These are phyloP conservation scores for Trichosporon sp. DNA, from an alignment of 1,284 basidiomycete genomes.

Conservation along the genomic window DNA sequence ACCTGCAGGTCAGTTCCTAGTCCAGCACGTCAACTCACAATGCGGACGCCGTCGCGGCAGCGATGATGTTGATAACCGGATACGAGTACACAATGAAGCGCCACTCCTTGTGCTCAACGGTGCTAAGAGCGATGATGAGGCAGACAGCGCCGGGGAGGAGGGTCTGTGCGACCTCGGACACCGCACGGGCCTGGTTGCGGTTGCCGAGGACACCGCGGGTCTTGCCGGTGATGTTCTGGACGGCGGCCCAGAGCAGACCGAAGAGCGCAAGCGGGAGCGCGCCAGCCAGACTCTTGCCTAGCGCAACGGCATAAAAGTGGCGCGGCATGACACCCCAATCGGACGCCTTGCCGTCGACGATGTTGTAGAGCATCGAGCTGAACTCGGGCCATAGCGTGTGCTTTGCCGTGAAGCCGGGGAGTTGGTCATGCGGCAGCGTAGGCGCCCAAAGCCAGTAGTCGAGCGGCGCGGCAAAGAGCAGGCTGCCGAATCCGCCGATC, in stretches of 20 bases:
- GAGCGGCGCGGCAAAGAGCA: conserved; percentile 66
- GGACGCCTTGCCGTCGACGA: conserved; percentile 78
- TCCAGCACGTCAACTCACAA: conserved; percentile 26
- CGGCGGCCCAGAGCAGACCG: conserved; percentile 59
- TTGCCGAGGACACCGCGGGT: conserved; percentile 18
- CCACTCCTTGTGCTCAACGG: conserved; percentile 77
- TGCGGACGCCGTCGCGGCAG: conserved; percentile 63
- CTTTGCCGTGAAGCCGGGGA: conserved; percentile 42
- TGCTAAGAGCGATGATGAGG: conserved; percentile 72
- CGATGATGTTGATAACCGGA: conserved; percentile 78
- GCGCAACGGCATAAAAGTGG: conserved; percentile 69
- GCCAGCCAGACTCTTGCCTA: conserved; percentile 78
- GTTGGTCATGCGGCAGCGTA: conserved; percentile 41
- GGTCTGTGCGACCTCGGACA: conserved; percentile 30
- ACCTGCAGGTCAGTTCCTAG: conserved; percentile 25
- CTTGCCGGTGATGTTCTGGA: conserved; percentile 1
- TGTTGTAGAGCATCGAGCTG: conserved; percentile 79
- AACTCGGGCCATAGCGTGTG: conserved; percentile 85
- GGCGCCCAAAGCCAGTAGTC: conserved; percentile 85
- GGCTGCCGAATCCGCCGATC: conserved; percentile 62
- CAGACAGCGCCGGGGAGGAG: conserved; percentile 59
- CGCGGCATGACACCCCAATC: conserved; percentile 88
- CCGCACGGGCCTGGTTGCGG: conserved; percentile 26
- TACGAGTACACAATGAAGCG: conserved; percentile 88
- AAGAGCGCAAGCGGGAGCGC: conserved; percentile 65